Conservation (phyloP, 2,329 filamentous ascomycete species). For the Ceratocystis destructans region DNA sequence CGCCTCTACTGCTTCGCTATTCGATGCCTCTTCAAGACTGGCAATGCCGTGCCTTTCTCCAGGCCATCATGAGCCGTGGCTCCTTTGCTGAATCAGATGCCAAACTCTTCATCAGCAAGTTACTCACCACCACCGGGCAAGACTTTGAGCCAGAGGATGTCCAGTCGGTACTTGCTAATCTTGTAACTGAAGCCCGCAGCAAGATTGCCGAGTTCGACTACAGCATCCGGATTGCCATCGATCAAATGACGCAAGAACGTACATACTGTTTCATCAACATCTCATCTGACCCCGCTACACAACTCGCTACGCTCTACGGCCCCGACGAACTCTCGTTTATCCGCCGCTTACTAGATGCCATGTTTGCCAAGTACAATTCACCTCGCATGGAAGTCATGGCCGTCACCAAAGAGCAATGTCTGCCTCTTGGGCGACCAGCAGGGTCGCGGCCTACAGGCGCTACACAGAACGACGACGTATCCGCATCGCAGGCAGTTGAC, state of each 20-base stretch:
- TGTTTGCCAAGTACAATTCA: constrained; percentile 84
- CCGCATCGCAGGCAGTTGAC: constrained; percentile 29
- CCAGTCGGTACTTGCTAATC: constrained; percentile 51
- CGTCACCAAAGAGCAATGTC: constrained; percentile 63
- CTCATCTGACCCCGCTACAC: constrained; percentile 69
- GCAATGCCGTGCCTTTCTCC: constrained; percentile 66
- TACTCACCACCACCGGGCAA: constrained; percentile 45
- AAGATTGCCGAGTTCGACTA: constrained; percentile 70
- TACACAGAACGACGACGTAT: constrained; percentile 26
- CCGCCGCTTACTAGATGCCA: constrained; percentile 72
- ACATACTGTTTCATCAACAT: constrained; percentile 80
- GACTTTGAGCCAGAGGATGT: constrained; percentile 47
- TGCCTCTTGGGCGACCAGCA: constrained; percentile 49
- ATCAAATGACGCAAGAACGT: constrained; percentile 54
- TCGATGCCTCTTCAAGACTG: constrained; percentile 8
- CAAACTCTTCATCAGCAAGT: constrained; percentile 59
- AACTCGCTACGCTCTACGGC: constrained; percentile 67
- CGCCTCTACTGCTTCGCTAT: background rate
- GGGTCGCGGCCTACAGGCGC: constrained; percentile 10
- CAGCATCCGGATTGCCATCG: constrained; percentile 62
- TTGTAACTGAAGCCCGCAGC: constrained; percentile 56
- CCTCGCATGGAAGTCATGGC: constrained; percentile 70
- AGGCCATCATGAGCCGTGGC: constrained; percentile 69
- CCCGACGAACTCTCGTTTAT: constrained; percentile 82
- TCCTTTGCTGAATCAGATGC: constrained; percentile 63